Evolutionary conservation across 371 early-diverging fungal species (phyloP).

Genomic region (Syncephalastrum sp.): DNA sequence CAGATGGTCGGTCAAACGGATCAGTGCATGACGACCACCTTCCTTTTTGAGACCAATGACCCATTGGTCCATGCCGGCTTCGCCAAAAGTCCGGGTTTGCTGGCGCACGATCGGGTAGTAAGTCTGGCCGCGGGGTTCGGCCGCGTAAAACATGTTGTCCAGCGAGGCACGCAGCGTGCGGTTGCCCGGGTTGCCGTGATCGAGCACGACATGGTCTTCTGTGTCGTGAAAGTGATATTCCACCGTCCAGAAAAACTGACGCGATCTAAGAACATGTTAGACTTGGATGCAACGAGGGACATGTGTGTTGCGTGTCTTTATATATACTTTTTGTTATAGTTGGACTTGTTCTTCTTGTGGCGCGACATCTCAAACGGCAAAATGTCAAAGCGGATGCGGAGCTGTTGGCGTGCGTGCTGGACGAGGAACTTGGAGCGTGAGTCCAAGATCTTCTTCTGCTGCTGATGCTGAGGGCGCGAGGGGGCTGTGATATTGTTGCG

Average conservation of each 20-base stretch:
- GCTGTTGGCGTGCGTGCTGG: slow-evolving; percentile 19
- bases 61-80: slow-evolving; percentile 30
- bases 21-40: slow-evolving; percentile 22
- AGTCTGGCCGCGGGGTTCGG: slow-evolving; percentile 30
- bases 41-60: slow-evolving; percentile 40
- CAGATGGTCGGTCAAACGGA: slow-evolving; percentile 27
- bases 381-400: slow-evolving; percentile 24
- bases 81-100: slow-evolving; percentile 29
- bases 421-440: slow-evolving; percentile 12
- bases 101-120: slow-evolving; percentile 30
- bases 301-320: too few relatives aligned
- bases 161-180: slow-evolving; percentile 27
- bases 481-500: neutral
- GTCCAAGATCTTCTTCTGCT: slow-evolving; percentile 4
- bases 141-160: slow-evolving; percentile 33
- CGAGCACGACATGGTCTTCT: neutral
- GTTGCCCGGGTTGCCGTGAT: slow-evolving; percentile 20
- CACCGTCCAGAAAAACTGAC: slow-evolving; percentile 38
- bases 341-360: slow-evolving; percentile 33
- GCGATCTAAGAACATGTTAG: slow-evolving; percentile 13
- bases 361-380: slow-evolving; percentile 40
- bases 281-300: neutral
- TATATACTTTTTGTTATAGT: slow-evolving; percentile 31
- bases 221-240: slow-evolving; percentile 30
- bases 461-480: slow-evolving; percentile 2